Base-by-base conservation (phyloP, 805 yeast species). In the Teunomyces aglyptinius region DNA sequence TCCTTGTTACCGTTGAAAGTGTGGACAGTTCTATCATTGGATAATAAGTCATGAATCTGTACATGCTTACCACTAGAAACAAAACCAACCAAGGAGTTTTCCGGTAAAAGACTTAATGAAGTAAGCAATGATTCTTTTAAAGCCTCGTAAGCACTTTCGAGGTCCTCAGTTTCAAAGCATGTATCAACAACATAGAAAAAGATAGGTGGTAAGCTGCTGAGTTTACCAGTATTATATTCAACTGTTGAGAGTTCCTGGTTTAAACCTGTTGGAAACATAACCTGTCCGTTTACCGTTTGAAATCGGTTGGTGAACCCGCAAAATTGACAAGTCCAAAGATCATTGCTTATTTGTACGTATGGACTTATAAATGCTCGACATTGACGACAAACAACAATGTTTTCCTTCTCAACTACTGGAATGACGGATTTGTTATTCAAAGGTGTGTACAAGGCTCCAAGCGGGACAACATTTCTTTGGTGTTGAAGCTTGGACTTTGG, bases 21-120 rank as follows among this genome's bases (percentile, higher is more conserved):
- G 50, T 65, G 71, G 31, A 39, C 31, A 16, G 38, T 46, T 7
- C 44, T 41, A 19, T 48, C 52, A 19, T 66, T 59, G 33, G 68
- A 55, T 2, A 68, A 64, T 16, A 82, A 59, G 53, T 83, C 85
- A 56, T 81, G 82, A 19, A 83, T 68, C 52, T 72, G 76, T 20
- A 83, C 83, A 56, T 81, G 71, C 46, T 80, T 80, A 4, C 88
- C 89, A 63, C 62, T 83, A 0, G 83, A 70, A 41, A 83, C 69
- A 19, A 83, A 64, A 1, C 85, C 86, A 33, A 84, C 77, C 31
- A 80, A 58, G 1, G 85, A 71, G 50, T 78, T 67, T 19, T 77
- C 73, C 1, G 87, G 87, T 28, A 83, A 61, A 19, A 82, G 64
- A 43, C 67, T 64, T 45, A 79, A 57, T 4, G 80, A 68, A 8